Conservation (phyloP, 192 early-diverging fungal genomes). For the Coemansia sp. region DNA sequence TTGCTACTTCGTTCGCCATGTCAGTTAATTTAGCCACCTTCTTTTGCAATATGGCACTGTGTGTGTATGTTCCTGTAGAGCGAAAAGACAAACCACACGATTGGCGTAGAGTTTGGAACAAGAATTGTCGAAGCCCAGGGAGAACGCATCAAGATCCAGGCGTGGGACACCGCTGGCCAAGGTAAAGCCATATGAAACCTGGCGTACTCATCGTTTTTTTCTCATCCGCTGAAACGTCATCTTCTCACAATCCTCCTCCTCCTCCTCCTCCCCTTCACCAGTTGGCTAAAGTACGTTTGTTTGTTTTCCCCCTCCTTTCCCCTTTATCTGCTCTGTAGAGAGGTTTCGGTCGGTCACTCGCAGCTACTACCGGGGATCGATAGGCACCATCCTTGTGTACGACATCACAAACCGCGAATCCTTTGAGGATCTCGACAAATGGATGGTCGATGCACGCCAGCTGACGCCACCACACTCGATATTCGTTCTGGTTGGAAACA, state of each 20-base stretch:
- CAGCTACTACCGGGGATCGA: conserved; percentile 80
- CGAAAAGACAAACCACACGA: conserved; percentile 70
- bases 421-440: conserved; percentile 63
- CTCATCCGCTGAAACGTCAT: not conserved
- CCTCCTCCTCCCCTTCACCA: not conserved
- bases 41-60: conserved; percentile 6
- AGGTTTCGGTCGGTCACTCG: conserved; percentile 69
- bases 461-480: conserved; percentile 68
- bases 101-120: conserved; percentile 80
- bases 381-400: conserved; percentile 76
- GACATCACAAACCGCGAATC: conserved; percentile 72
- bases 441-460: conserved; percentile 66
- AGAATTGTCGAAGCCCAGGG: conserved; percentile 66
- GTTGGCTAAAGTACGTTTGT: too few species aligned
- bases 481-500: conserved; percentile 74
- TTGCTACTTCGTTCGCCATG: not conserved
- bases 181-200: conserved; percentile 16
- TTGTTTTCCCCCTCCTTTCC: too few species aligned
- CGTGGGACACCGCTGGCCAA: conserved; percentile 79
- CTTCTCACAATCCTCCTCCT: not conserved
- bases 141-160: conserved; percentile 69
- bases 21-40: not conserved
- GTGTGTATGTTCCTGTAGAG: conserved; percentile 45
- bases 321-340: conserved; percentile 22
- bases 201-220: not conserved